Evolutionary conservation across 1,139 yeast genomes (phyloP), one percentile per base, ranked within the genome.

Genomic region (Suhomyces bokatorum): DNA sequence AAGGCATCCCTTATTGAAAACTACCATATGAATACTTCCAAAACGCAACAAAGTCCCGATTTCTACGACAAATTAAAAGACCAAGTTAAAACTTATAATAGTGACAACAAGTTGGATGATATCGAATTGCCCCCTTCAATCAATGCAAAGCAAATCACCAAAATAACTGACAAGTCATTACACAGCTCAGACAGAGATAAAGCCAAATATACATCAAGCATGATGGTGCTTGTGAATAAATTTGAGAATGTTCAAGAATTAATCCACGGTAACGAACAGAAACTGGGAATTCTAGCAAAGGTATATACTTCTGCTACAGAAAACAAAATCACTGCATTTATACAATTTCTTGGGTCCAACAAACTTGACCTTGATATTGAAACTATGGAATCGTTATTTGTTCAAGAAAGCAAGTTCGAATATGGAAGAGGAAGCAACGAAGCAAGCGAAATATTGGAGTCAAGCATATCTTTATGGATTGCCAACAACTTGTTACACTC

Each of bases 81-180:
- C 8, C 35, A 37, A 16, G 14, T 33, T 13, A 24, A 22, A 17
- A 28, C 17, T 14, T 14, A 28, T 8, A 32, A 30, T 9, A 27
- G n/a, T 11, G 37, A 32, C 8, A 71, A 71, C 46, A 59, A 53
- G 31, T 51, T 73, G 2, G 77, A 73, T 42, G 56, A 63, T 27
- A 63, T 73, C 20, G 68, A 69, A 40, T 55, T 73, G n/a, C 78
- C 78, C 1, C 66, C 70, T 1, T 60, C 65, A 44, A 66, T 73
- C 10, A 63, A 73, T 50, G 73, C 72, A 1, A 58, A 51, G 16
- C 65, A 62, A 31, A 51, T 71, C 11, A 55, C 61, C 1, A 57
- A 50, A n/a, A 30, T 57, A 10, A 32, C 46, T 3, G 32, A 32
- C 11, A 37, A 39, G 26, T 24, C 40, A 12, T 35, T 28, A 6